Conservation (phyloP, 495 filamentous ascomycete species). For the Gamarada debralockiae region DNA sequence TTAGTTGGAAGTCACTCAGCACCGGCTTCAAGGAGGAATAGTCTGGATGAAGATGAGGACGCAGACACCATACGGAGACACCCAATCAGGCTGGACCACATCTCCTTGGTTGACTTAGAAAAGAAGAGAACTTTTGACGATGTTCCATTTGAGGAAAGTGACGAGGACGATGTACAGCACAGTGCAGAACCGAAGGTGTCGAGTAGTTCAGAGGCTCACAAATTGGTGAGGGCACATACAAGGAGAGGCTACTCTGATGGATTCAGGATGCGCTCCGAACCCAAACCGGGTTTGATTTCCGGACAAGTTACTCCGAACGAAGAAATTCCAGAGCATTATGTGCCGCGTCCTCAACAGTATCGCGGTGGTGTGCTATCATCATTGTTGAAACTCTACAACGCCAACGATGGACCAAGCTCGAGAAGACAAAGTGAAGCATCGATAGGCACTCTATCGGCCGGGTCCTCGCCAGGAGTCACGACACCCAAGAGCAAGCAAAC, state of each 20-base stretch:
- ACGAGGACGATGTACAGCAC: conserved; percentile 16
- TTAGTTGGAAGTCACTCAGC: conserved; percentile 33
- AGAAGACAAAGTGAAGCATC: conserved; percentile 16
- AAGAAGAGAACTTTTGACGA: conserved; percentile 24
- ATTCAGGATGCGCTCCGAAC: conserved; percentile 11
- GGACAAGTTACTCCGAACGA: conserved; percentile 57
- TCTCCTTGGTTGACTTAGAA: conserved; percentile 29
- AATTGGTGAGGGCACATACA: conserved; percentile 50
- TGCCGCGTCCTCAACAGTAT: conserved; percentile 65
- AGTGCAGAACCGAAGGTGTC: conserved; percentile 19
- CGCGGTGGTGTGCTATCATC: conserved; percentile 73
- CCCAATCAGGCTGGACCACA: conserved; percentile 30
- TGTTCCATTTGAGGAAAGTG: conserved; percentile 23
- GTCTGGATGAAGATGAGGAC: conserved; percentile 31
- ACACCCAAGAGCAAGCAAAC: conserved; percentile 54
- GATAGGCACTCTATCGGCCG: not conserved
- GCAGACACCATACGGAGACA: conserved; percentile 8
- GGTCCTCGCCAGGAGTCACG: conserved; percentile 43
- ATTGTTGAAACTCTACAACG: conserved; percentile 71
- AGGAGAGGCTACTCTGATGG: conserved; percentile 21
- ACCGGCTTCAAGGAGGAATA: conserved; percentile 32
- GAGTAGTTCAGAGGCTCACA: conserved; percentile 39
- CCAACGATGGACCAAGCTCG: not conserved
- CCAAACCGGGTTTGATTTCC: conserved; percentile 39
- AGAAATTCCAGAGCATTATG: conserved; percentile 54